phyloP scores from a whole-genome alignment of 805 yeast species.

The Wickerhamia fluorescens region DNA sequence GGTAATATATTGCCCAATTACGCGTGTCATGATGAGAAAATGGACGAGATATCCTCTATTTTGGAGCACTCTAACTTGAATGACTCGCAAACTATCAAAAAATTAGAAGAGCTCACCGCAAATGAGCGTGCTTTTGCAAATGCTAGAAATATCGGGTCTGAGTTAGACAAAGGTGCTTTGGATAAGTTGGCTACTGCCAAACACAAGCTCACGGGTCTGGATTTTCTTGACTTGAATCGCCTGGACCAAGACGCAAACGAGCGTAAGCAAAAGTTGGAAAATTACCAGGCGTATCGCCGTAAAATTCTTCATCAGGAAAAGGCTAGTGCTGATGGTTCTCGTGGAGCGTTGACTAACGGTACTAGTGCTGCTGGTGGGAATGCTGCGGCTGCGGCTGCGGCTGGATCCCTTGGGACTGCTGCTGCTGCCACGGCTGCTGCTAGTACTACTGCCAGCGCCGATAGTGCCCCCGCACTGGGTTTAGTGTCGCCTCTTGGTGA shows the following conservation, averaged over 20 bases:
- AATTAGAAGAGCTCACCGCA: constrained; percentile 50
- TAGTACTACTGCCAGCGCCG: too few relatives aligned
- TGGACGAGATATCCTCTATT: constrained; percentile 29
- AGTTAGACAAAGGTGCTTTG: constrained; percentile 26
- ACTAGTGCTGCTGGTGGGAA: constrained; percentile 1
- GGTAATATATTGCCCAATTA: constrained; percentile 53
- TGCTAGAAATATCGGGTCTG: constrained; percentile 39
- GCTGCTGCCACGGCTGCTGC: too few relatives aligned
- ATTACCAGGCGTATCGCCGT: constrained; percentile 51
- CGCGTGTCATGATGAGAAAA: constrained; percentile 38
- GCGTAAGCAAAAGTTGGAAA: constrained; percentile 46
- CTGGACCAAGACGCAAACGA: constrained; percentile 43
- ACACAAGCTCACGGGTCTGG: constrained; percentile 35
- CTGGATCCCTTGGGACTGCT: too few relatives aligned
- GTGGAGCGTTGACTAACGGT: constrained; percentile 1
- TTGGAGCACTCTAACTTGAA: constrained; percentile 33
- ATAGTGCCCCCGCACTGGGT: constrained; percentile 3
- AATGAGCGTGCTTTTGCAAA: constrained; percentile 53
- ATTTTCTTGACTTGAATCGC: constrained; percentile 34
- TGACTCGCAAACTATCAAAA: constrained; percentile 43
- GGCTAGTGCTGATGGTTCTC: constrained; percentile 1
- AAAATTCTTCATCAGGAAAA: constrained; percentile 56
- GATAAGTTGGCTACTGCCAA: constrained; percentile 28
- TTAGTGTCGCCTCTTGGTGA: constrained; percentile 2
- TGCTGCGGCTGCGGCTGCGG: constrained; percentile 2